phyloP scores from a whole-genome alignment of 352 stramenopile species.

The Pythium grandisporangium region DNA sequence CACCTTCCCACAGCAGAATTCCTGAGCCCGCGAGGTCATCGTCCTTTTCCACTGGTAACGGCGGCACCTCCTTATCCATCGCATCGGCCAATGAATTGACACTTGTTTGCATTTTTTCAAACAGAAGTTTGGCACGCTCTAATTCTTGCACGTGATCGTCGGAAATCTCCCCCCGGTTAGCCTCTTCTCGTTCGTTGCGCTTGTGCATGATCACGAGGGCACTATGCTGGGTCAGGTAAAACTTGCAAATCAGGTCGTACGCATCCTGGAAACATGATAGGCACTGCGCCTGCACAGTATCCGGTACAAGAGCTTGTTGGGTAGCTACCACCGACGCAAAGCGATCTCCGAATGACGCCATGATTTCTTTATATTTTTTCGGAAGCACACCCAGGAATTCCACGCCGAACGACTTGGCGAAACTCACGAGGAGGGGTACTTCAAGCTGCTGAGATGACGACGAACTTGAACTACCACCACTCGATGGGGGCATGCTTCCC shows the following conservation, averaged over 20 bases:
- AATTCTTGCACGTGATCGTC: constrained; percentile 72
- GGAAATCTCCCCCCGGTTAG: constrained; percentile 67
- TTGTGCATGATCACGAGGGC: constrained; percentile 89
- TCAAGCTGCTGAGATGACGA: constrained; percentile 57
- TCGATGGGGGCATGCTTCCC: constrained; percentile 25
- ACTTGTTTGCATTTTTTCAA: constrained; percentile 81
- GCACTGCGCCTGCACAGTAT: constrained; percentile 55
- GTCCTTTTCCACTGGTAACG: constrained; percentile 48
- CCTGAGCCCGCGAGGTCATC: constrained; percentile 31
- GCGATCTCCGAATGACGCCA: constrained; percentile 18
- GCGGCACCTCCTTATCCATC: constrained; percentile 65
- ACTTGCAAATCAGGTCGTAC: constrained; percentile 83
- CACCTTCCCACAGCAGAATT: constrained; percentile 62
- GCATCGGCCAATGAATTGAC: constrained; percentile 75
- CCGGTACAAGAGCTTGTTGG: constrained; percentile 45
- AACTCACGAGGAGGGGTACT: constrained; percentile 91
- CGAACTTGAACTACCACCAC: too few species aligned
- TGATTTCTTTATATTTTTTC: constrained; percentile 56
- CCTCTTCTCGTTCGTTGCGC: constrained; percentile 89
- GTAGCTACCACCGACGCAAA: constrained; percentile 28
- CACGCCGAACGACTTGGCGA: constrained; percentile 88
- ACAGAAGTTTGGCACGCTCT: constrained; percentile 62
- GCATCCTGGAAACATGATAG: constrained; percentile 80
- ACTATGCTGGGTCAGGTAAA: constrained; percentile 86
- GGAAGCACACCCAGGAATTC: constrained; percentile 79